These are phyloP conservation scores for Breynia disticha DNA, from an alignment of 441 rosid genomes.

Conservation along the genomic window DNA sequence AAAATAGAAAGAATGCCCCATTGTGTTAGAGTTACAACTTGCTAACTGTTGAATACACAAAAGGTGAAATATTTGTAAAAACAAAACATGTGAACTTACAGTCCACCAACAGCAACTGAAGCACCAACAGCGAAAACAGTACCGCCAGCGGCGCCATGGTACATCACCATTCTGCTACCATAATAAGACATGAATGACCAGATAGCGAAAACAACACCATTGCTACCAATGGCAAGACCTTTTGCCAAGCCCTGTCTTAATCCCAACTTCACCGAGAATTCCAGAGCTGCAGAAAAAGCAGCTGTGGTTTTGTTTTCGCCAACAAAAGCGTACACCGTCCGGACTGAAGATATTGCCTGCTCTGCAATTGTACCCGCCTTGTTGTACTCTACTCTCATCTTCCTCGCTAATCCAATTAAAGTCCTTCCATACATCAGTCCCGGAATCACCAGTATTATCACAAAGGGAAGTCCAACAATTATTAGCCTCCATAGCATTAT, in stretches of 20 bases:
- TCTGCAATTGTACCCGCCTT: conserved; percentile 60
- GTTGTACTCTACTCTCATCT: conserved; percentile 54
- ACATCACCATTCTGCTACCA: conserved; percentile 81
- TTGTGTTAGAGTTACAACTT: too few species aligned
- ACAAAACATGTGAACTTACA: conserved; percentile 33
- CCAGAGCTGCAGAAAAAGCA: conserved; percentile 54
- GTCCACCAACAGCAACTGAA: conserved; percentile 53
- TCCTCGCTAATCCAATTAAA: conserved; percentile 47
- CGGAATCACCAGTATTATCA: conserved; percentile 51
- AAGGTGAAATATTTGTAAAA: too few species aligned
- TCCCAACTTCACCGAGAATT: conserved; percentile 54
- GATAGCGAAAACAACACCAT: conserved; percentile 51
- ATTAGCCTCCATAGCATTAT: conserved; percentile 59
- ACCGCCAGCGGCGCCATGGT: conserved; percentile 68
- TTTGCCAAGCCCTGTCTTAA: conserved; percentile 65
- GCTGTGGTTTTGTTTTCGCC: conserved; percentile 47
- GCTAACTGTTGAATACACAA: too few species aligned
- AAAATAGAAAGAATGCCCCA: too few species aligned
- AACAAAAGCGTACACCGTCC: conserved; percentile 67
- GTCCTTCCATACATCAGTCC: conserved; percentile 67
- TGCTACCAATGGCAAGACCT: conserved; percentile 73
- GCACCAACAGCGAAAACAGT: conserved; percentile 58
- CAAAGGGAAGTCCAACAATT: conserved; percentile 57
- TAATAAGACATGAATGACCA: conserved; percentile 75
- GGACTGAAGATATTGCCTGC: conserved; percentile 63